Percentiles rank a stretch among this genome's conserved stretches.
These are phyloP conservation scores for Trametes polyzona DNA, from an alignment of 1,284 basidiomycete genomes.

Conservation along the genomic window DNA sequence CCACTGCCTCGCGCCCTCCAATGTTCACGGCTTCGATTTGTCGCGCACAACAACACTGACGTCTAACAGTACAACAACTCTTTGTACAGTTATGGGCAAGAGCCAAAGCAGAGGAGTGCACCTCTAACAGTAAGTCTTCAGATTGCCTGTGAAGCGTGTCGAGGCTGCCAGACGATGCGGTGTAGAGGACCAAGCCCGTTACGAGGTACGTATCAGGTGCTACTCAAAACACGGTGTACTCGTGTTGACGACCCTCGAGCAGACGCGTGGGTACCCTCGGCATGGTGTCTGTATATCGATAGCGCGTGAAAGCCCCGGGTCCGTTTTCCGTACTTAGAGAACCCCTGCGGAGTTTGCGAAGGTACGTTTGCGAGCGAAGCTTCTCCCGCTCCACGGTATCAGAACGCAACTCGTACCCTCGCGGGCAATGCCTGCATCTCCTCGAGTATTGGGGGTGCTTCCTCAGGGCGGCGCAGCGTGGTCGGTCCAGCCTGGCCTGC, in stretches of 20 bases:
- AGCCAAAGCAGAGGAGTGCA: too few species aligned
- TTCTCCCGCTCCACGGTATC: background rate
- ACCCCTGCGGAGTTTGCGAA: slow-evolving; percentile 4
- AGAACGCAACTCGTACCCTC: background rate
- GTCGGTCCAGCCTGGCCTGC: too few species aligned
- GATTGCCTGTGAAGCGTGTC: too few species aligned
- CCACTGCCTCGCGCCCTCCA: too few species aligned
- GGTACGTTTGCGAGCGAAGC: background rate
- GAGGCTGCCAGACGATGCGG: too few species aligned
- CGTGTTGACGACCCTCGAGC: too few species aligned
- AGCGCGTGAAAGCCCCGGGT: background rate
- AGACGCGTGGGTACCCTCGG: background rate
- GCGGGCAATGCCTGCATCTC: background rate
- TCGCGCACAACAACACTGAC: too few species aligned
- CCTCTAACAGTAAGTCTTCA: too few species aligned
- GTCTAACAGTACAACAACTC: too few species aligned
- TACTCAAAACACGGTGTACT: background rate
- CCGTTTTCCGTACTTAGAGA: background rate
- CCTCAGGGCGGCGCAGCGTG: background rate
- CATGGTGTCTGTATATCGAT: background rate
- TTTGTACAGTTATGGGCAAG: too few species aligned
- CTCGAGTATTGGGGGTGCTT: slow-evolving; percentile 2
- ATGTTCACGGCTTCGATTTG: too few species aligned
- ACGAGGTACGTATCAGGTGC: background rate
- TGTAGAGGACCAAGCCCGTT: too few species aligned